Percentiles rank a stretch among this genome's conserved stretches.
Evolutionary conservation across 805 yeast species (phyloP).

Genomic region (Metschnikowia reukaufii): DNA sequence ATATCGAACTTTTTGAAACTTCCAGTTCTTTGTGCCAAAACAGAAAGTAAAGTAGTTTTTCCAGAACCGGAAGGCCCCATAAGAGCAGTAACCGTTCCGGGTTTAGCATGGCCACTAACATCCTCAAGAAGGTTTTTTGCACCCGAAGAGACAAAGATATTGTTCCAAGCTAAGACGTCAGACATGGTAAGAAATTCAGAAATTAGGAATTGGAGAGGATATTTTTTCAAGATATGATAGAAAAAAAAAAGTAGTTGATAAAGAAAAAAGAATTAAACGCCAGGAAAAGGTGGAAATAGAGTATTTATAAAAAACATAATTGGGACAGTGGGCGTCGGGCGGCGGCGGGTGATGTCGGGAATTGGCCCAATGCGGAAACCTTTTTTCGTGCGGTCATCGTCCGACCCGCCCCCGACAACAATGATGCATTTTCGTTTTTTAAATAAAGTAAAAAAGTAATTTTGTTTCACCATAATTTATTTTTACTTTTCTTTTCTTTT

Average conservation of each 20-base stretch:
- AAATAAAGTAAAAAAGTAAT: background rate
- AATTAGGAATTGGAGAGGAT: background rate
- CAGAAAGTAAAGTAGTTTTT: constrained; percentile 75
- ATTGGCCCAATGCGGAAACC: constrained; percentile 4
- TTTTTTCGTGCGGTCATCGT: constrained; percentile 4
- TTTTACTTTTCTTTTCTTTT: no score
- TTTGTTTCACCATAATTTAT: background rate
- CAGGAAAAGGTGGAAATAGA: background rate
- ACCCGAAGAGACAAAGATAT: constrained; percentile 11
- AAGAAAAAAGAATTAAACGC: background rate
- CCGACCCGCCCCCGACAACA: background rate
- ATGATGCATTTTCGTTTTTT: background rate
- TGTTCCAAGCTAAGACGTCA: constrained; percentile 8
- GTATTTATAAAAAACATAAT: constrained; percentile 1
- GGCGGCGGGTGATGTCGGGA: constrained; percentile 12
- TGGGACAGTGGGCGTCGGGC: background rate
- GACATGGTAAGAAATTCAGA: background rate
- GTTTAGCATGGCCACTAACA: constrained; percentile 12
- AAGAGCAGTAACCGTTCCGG: constrained; percentile 57
- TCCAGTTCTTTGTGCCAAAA: constrained; percentile 52
- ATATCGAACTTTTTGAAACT: constrained; percentile 40
- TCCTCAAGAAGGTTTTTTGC: constrained; percentile 9
- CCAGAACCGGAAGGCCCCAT: constrained; percentile 90
- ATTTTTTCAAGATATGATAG: background rate
- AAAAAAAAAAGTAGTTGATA: background rate